phyloP scores from a whole-genome alignment of 352 stramenopile genomes.

The Phytophthora tentaculata region DNA sequence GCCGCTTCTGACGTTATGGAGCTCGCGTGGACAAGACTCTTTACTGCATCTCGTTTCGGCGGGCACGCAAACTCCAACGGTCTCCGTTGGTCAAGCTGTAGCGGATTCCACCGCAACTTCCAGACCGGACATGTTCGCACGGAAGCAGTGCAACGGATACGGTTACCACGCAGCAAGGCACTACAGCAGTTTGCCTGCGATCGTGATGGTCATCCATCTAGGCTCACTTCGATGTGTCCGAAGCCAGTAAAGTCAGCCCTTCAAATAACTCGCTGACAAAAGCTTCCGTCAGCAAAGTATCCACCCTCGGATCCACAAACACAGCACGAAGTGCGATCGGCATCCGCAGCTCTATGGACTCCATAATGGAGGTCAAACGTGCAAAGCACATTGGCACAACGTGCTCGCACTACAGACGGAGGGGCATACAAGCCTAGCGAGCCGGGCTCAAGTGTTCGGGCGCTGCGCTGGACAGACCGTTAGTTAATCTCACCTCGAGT shows the following conservation, averaged over 20 bases:
- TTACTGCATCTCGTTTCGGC: conserved; percentile 12
- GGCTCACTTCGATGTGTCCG: conserved; percentile 18
- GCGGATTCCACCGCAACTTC: background rate
- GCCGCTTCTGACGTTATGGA: conserved; percentile 14
- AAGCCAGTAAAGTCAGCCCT: conserved; percentile 17
- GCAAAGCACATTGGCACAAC: conserved; percentile 27
- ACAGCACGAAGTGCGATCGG: conserved; percentile 25
- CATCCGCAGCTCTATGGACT: conserved; percentile 22
- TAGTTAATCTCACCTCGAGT: conserved; percentile 22
- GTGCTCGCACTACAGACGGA: conserved; percentile 32
- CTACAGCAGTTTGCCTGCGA: conserved; percentile 15
- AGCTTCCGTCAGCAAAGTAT: conserved; percentile 7
- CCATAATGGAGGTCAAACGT: conserved; percentile 4
- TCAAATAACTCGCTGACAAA: conserved; percentile 13
- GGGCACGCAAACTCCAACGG: background rate
- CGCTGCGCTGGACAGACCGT: conserved; percentile 14
- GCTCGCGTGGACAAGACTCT: conserved; percentile 11
- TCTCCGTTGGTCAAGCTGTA: background rate
- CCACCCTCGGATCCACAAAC: conserved; percentile 18
- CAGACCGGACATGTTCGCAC: background rate
- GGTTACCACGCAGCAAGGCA: conserved; percentile 8
- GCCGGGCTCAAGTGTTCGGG: conserved; percentile 24
- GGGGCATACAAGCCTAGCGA: conserved; percentile 5
- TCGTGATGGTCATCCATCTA: conserved; percentile 22
- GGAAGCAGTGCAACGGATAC: conserved; percentile 7